Base-by-base conservation (phyloP, 164 flowering plant genomes). In the Chloranthus sessilifolius region DNA sequence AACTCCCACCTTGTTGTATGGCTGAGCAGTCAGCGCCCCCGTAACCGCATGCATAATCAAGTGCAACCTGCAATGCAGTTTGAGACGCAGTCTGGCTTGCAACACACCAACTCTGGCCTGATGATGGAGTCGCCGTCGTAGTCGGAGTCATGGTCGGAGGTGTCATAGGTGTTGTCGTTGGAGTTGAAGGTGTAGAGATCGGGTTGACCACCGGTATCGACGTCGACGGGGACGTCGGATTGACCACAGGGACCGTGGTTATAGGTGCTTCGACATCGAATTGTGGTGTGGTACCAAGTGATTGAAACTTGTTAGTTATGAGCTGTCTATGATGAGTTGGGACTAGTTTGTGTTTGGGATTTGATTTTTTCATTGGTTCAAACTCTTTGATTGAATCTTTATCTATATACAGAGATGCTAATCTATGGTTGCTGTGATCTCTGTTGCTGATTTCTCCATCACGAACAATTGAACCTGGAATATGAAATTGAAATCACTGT, bases 1-100 rank as follows among this genome's bases (percentile, higher is more conserved):
- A 89, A n/a, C 70, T 61, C 21, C 83, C 88, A 12, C 77, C 67
- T n/a, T 56, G 60, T 46, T 82, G 94, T 50, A 89, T 84, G 16
- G 70, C 68, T 1, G 88, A 71, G 43, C 97, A 89, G 31, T 86
- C 95, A 11, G 85, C 78, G 3, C 92, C 85, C 1, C 97, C 92
- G 31, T 63, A 63, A 9, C 97, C 95, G 53, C 97, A 89, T 5
- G 97, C 97, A 64, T 80, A 89, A 61, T 89, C 97, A 4, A 89
- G 55, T 21, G 86, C 97, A 0, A 68, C 82, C 62, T 89, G 97
- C 35, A 89, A 49, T 7, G 85, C 83, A 0, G 66, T 66, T 47
- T 71, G 75, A 17, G 95, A 76, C 27, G 87, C 85, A 28, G 67
- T 43, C 49, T 65, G 78, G 62, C 61, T 81, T 8, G 95, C 91